Base-by-base conservation (phyloP, 176 grass and related monocot genomes). In the Triticum monococcum region DNA sequence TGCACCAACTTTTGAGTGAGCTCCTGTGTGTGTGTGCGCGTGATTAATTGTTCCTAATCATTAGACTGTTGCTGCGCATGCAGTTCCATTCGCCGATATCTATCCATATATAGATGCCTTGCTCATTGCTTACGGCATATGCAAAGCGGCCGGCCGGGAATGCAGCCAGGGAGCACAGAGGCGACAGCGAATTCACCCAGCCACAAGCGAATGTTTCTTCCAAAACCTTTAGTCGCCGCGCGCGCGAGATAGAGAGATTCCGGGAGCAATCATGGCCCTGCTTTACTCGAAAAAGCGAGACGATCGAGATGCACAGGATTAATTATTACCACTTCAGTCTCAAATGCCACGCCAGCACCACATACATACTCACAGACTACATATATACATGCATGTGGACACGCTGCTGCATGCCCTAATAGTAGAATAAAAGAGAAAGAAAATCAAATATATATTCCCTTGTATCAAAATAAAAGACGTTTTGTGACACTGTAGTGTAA, bases 191-290 rank as follows among this genome's bases (percentile, higher is more conserved):
- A 90, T 90, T 90, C 43, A 40, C 5, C 66, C 66, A 77, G 66
- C 80, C 84, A 83, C 84, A 74, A 72, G 24, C 59, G 89, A 87
- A 80, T 87, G 75, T 81, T 87, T 84, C 81, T 24, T 54, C 46
- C 16, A 76, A 76, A 76, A 86, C 56, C 81, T 73, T 52, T 68
- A 88, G 84, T 74, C 79, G 86, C 73, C 73, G 73, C 73, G 73
- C 60, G n/a, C 60, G 60, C 60, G 88, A 93, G 87, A 94, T 52
- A 94, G 90, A 94, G 73, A 94, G 90, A 94, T 97, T 94, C 94
- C 35, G 65, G 75, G 60, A 82, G 59, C 86, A 92, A 92, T 92
- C 89, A 90, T 89, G 79, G 74, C 79, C 28, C 79, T 79, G 45
- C 87, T 91, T 92, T 92, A 83, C 37, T 89, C 30, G 32, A 70